Evolutionary conservation across 768 basidiomycete species (phyloP).

Genomic region (Kwoniella dendrophila): DNA sequence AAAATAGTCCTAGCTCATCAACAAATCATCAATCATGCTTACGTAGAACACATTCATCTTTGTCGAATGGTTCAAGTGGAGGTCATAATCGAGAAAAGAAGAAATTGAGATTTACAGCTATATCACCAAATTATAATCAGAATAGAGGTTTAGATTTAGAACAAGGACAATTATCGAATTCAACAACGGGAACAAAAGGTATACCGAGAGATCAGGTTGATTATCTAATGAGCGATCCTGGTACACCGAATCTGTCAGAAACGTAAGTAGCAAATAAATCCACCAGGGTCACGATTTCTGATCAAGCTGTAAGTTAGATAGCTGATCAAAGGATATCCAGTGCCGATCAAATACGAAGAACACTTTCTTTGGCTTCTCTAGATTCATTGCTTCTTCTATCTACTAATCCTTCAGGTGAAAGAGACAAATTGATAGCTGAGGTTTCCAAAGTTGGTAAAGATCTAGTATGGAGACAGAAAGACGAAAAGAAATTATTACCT

Average conservation of each 20-base stretch:
- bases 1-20: slow-evolving; percentile 3
- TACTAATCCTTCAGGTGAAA: slow-evolving; percentile 25
- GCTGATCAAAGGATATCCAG: slow-evolving; percentile 21
- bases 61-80: slow-evolving; percentile 9
- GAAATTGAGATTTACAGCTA: not conserved
- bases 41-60: slow-evolving; percentile 12
- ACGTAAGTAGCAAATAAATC: no score
- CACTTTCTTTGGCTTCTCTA: slow-evolving; percentile 53
- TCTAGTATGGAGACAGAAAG: slow-evolving; percentile 50
- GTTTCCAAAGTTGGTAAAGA: slow-evolving; percentile 44
- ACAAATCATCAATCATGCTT: slow-evolving; percentile 14
- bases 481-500: slow-evolving; percentile 47
- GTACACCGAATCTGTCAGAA: slow-evolving; percentile 55
- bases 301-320: not conserved
- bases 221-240: slow-evolving; percentile 48
- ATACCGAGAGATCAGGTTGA: slow-evolving; percentile 38
- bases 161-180: not conserved
- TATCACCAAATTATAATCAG: no score
- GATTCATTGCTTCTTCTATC: slow-evolving; percentile 47
- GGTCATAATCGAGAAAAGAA: slow-evolving; percentile 15
- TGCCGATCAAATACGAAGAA: slow-evolving; percentile 55
- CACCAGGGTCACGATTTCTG: no score
- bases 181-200: slow-evolving; percentile 20
- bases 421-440: slow-evolving; percentile 37
- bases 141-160: no score